phyloP scores from a whole-genome alignment of 2,329 filamentous ascomycete species.

The Fusarium annulatum region DNA sequence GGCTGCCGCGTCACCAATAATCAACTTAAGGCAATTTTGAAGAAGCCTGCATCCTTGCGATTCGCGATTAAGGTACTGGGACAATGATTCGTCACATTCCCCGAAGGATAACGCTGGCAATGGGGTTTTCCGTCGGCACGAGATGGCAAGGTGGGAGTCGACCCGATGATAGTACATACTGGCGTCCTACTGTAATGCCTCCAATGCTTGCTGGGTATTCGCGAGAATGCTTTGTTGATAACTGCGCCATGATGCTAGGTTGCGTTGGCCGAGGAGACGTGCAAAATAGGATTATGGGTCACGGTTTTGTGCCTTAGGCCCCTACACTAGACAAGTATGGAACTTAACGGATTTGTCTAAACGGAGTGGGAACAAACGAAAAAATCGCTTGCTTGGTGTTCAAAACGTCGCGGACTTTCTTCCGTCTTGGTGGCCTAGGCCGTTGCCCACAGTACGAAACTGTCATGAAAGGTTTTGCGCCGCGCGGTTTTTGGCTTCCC shows the following conservation, averaged over 20 bases:
- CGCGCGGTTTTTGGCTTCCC: conserved; percentile 26
- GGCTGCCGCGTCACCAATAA: conserved; percentile 42
- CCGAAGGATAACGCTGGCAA: neutral
- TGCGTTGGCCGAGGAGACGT: conserved; percentile 15
- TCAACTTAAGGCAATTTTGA: conserved; percentile 2
- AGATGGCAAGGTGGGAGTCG: conserved; percentile 8
- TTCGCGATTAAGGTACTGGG: conserved; percentile 5
- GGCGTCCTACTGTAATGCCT: neutral
- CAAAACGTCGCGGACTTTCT: conserved; percentile 34
- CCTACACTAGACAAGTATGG: conserved; percentile 19
- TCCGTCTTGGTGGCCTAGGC: conserved; percentile 20
- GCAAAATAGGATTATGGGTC: neutral
- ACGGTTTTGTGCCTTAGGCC: conserved; percentile 30
- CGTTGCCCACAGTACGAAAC: conserved; percentile 37
- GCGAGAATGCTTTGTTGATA: conserved; percentile 15
- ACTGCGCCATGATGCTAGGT: neutral
- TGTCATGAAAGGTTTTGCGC: conserved; percentile 26
- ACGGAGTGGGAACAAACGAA: conserved; percentile 31
- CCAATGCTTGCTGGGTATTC: conserved; percentile 1
- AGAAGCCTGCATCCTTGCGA: conserved; percentile 30
- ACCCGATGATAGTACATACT: conserved; percentile 13
- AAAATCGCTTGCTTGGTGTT: conserved; percentile 21
- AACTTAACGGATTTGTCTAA: conserved; percentile 18
- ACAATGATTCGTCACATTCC: conserved; percentile 16
- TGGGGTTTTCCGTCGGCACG: neutral